These are phyloP conservation scores for Priceomyces haplophilus DNA, from an alignment of 805 yeast species.

Conservation along the genomic window DNA sequence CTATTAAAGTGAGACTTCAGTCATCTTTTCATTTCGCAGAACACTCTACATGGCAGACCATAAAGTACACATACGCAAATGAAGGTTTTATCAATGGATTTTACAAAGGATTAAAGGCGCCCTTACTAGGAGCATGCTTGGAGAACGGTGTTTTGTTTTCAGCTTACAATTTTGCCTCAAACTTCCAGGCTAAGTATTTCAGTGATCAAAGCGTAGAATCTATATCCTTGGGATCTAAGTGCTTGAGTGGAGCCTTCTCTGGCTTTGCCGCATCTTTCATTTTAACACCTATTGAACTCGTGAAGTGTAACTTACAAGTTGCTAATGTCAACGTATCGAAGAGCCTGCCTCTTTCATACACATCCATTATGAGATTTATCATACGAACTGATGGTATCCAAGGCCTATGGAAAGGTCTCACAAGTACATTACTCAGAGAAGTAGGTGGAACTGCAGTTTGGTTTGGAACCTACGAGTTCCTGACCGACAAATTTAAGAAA, in stretches of 20 bases:
- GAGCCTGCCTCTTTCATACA: constrained; percentile 19
- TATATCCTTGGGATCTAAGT: constrained; percentile 41
- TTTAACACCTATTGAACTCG: constrained; percentile 86
- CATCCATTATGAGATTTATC: constrained; percentile 33
- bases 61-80: constrained; percentile 52
- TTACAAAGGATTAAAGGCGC: constrained; percentile 76
- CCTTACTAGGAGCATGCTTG: constrained; percentile 84
- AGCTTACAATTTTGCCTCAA: constrained; percentile 45
- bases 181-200: constrained; percentile 32
- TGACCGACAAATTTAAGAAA: constrained; percentile 35
- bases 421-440: constrained; percentile 78
- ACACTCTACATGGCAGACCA: constrained; percentile 63
- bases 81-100: constrained; percentile 77
- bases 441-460: constrained; percentile 89
- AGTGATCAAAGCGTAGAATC: constrained; percentile 20
- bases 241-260: constrained; percentile 73
- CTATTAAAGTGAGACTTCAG: constrained; percentile 83
- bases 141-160: constrained; percentile 82
- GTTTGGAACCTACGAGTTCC: constrained; percentile 84
- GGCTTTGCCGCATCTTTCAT: constrained; percentile 82
- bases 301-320: constrained; percentile 88
- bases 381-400: constrained; percentile 51
- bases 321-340: constrained; percentile 34
- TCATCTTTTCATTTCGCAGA: constrained; percentile 49
- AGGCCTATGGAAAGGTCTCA: constrained; percentile 88